Evolutionary conservation across 495 filamentous ascomycete species (phyloP).

Genomic region (Penicillium crystallinum): DNA sequence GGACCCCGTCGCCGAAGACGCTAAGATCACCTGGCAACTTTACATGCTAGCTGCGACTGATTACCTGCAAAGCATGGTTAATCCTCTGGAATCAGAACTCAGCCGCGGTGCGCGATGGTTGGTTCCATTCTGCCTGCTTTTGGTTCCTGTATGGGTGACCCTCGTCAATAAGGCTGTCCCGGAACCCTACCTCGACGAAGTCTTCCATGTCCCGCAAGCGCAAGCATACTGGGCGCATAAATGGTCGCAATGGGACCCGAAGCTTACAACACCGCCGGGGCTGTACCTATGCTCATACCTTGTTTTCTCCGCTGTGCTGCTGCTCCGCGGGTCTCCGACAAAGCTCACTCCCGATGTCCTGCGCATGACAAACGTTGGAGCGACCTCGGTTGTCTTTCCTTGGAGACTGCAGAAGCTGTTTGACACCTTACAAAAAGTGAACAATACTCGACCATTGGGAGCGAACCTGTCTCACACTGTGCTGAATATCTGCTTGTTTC

Average conservation of each 20-base stretch:
- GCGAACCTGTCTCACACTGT: conserved; percentile 55
- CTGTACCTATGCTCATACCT: conserved; percentile 60
- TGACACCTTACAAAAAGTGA: conserved; percentile 33
- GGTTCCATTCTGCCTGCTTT: conserved; percentile 37
- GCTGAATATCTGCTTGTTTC: conserved; percentile 81
- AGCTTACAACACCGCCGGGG: conserved; percentile 93
- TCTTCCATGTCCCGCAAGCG: conserved; percentile 92
- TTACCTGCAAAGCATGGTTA: conserved; percentile 29
- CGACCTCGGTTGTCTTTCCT: conserved; percentile 34
- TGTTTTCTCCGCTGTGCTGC: conserved; percentile 29
- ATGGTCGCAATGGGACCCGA: conserved; percentile 83
- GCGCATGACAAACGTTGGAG: conserved; percentile 37
- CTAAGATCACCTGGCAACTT: not conserved
- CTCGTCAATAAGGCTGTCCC: conserved; percentile 49
- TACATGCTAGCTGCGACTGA: conserved; percentile 6
- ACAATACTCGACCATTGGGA: conserved; percentile 34
- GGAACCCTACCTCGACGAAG: conserved; percentile 88
- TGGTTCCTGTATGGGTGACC: conserved; percentile 37
- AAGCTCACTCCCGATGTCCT: conserved; percentile 35
- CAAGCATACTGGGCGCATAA: conserved; percentile 74
- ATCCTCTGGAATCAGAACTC: conserved; percentile 30
- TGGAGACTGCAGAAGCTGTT: conserved; percentile 39
- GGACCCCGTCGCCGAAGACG: not conserved
- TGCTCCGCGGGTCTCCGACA: conserved; percentile 36
- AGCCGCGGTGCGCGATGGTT: conserved; percentile 39